phyloP scores from a whole-genome alignment of 129 eudicot species.

The Smallanthus sonchifolius region DNA sequence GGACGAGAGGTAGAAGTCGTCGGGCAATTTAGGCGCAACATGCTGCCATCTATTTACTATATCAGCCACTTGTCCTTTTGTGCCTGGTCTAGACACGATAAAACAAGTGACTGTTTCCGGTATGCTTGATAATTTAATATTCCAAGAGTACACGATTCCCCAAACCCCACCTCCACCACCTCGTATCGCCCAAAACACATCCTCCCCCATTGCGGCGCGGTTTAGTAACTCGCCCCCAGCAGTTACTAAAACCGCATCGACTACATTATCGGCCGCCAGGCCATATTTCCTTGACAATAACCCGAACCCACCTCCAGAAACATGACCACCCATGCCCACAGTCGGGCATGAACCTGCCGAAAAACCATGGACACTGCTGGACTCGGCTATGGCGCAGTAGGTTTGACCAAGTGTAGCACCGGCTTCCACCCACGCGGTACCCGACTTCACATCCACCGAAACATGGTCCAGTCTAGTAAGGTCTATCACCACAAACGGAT shows the following conservation, averaged over 20 bases:
- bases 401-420: conserved; percentile 83
- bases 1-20: conserved; percentile 43
- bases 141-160: conserved; percentile 80
- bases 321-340: conserved; percentile 76
- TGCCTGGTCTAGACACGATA: conserved; percentile 45
- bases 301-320: conserved; percentile 81
- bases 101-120: conserved; percentile 57
- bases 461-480: conserved; percentile 50
- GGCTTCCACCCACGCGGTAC: conserved; percentile 73
- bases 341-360: conserved; percentile 83
- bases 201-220: conserved; percentile 77
- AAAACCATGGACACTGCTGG: conserved; percentile 49
- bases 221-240: conserved; percentile 48
- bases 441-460: conserved; percentile 42
- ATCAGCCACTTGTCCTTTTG: conserved; percentile 24
- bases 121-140: conserved; percentile 42
- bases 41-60: conserved; percentile 63
- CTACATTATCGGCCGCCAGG: conserved; percentile 70
- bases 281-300: conserved; percentile 70
- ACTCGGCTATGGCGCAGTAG: conserved; percentile 48
- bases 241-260: conserved; percentile 54
- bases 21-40: conserved; percentile 46
- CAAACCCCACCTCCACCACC: conserved; percentile 84
- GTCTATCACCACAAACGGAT: conserved; percentile 63
- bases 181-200: conserved; percentile 86